Percentiles rank a stretch among this genome's conserved stretches.
Evolutionary conservation across 768 basidiomycete genomes (phyloP).

Genomic region (Aureoboletus auriporus): DNA sequence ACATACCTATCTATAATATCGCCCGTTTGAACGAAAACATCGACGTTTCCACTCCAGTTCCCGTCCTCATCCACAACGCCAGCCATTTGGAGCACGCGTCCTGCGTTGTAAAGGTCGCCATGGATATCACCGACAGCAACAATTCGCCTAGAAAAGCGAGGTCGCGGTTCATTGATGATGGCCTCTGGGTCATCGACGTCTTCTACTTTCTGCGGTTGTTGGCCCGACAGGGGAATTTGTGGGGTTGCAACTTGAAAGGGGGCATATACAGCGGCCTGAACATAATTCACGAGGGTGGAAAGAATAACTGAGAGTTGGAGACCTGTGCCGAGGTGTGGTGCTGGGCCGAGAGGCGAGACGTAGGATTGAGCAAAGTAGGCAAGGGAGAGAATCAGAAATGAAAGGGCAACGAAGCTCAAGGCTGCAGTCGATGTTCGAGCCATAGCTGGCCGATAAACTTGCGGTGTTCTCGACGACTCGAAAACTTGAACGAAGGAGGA

Average conservation of each 20-base stretch:
- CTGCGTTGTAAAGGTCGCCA: constrained; percentile 80
- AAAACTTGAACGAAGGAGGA: constrained; percentile 3
- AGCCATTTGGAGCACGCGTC: constrained; percentile 75
- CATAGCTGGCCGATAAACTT: constrained; percentile 13
- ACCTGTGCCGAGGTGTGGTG: constrained; percentile 28
- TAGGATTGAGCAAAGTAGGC: constrained; percentile 30
- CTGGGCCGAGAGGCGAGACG: constrained; percentile 28
- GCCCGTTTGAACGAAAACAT: constrained; percentile 91
- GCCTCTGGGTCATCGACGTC: constrained; percentile 7
- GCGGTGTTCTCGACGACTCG: neutral
- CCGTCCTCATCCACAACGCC: constrained; percentile 67
- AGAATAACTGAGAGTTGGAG: constrained; percentile 16
- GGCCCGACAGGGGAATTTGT: constrained; percentile 8
- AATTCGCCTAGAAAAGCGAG: constrained; percentile 46
- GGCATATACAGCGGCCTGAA: constrained; percentile 15
- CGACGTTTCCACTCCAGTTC: constrained; percentile 78
- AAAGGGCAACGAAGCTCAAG: constrained; percentile 15
- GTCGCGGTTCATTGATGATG: constrained; percentile 22
- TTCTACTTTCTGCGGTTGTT: constrained; percentile 4
- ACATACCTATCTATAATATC: constrained; percentile 89
- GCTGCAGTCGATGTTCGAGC: constrained; percentile 18
- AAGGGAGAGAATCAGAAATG: constrained; percentile 27
- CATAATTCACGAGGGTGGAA: constrained; percentile 25
- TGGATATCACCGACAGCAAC: constrained; percentile 93
- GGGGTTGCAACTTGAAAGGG: constrained; percentile 17